Base-by-base conservation (phyloP, 768 basidiomycete genomes). In the Serendipita sp. region DNA sequence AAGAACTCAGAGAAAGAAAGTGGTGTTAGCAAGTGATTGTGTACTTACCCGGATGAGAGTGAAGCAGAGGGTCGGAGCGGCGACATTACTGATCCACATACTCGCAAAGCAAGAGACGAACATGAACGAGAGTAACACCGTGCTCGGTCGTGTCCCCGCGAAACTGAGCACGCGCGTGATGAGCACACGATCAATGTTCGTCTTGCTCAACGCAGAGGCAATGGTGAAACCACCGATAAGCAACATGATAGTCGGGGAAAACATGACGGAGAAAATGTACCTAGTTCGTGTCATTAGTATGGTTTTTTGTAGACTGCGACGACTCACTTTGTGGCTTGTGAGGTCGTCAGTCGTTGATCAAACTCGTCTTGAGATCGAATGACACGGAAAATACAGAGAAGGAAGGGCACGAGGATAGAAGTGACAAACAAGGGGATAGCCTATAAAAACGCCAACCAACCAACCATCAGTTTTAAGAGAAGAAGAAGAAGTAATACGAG, bases 1-100 rank as follows among this genome's bases (percentile, higher is more conserved):
- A 48, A 67, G 46, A 58, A 66, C 46, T 60, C 68, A 69, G 44
- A 69, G 67, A 68, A 65, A 58, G 45, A 45, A 16, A 37, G 24
- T 7, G 3, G 30, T 38, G 45, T 3, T 11, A 15, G 24, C 24
- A 24, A 24, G 24, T 46, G 35, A 16, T 63, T 3, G 34, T 45
- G 30, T 47, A 78, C 83, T 66, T 75, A 94, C 92, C 72, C 88
- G 86, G 72, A 98, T 94, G 66, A 99, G 78, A 18, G 93, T 90
- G 73, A 96, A 98, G 77, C 96, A 97, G 10, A 98, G 79, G 2
- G 95, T 96, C 8, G 95, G 94, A 16, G 96, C 96, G 2, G 96
- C 95, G 18, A 99, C 96, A 72, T 99, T 98, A 74, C 91, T 93
- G 70, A 99, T 98, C 96, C 93, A 98, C 95, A 98, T 99, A 74